phyloP scores from a whole-genome alignment of 2,329 filamentous ascomycete species.

The Hypoxylon sp. region DNA sequence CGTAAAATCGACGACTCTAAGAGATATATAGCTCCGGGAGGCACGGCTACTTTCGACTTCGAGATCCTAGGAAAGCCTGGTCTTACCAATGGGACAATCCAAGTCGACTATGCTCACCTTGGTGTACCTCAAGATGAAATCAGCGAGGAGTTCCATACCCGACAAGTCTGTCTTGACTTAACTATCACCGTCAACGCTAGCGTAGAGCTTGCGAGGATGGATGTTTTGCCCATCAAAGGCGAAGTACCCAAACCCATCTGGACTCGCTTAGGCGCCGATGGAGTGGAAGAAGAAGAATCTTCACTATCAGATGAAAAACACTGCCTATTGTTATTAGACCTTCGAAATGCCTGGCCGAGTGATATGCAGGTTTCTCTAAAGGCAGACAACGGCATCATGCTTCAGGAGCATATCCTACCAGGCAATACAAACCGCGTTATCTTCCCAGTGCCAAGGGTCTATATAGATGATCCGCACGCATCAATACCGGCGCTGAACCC shows the following conservation, averaged over 20 bases:
- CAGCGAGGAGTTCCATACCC: conserved; percentile 82
- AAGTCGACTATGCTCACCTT: conserved; percentile 90
- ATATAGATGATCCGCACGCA: conserved; percentile 81
- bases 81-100: conserved; percentile 81
- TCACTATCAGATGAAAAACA: conserved; percentile 70
- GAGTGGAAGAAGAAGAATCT: conserved; percentile 54
- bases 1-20: conserved; percentile 66
- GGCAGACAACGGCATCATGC: conserved; percentile 63
- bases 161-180: conserved; percentile 84
- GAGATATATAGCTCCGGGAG: conserved; percentile 75
- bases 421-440: conserved; percentile 81
- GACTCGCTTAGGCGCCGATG: conserved; percentile 59
- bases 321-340: conserved; percentile 84
- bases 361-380: conserved; percentile 77
- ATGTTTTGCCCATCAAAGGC: conserved; percentile 80
- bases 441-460: conserved; percentile 81
- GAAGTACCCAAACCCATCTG: conserved; percentile 75
- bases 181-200: conserved; percentile 94
- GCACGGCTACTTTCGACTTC: conserved; percentile 80
- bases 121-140: conserved; percentile 78
- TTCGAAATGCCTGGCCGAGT: conserved; percentile 91
- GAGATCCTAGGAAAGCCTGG: conserved; percentile 90
- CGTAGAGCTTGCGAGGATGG: conserved; percentile 84
- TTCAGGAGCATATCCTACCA: conserved; percentile 72
- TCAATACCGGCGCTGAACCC: conserved; percentile 85